Base-by-base conservation (phyloP, 2,329 filamentous ascomycete genomes). In the Penicillium sp. region DNA sequence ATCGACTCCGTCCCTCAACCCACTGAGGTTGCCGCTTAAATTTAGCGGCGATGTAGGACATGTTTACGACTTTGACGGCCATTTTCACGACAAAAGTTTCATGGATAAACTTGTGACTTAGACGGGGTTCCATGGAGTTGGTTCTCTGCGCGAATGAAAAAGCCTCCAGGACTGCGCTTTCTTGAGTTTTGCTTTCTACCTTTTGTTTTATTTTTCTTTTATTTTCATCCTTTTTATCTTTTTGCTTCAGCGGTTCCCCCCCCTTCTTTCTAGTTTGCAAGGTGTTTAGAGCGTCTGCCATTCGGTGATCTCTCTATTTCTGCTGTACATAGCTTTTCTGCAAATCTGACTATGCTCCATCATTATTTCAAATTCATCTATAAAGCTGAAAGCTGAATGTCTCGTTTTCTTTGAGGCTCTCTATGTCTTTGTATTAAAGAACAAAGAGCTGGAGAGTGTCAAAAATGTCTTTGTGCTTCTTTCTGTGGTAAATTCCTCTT, bases 1-100 rank as follows among this genome's bases (percentile, higher is more conserved):
- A 74, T 73, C 53, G 77, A 80, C 62, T 67, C 75, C 33, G 75
- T 80, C 37, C 77, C 76, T 25, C 65, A 70, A 48, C 53, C 61
- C 15, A 62, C 63, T 15, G 67, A 70, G 47, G 68, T 72, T 40
- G 60, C 66, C 43, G 74, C 73, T 27, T 75, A 66, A 66, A 58
- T 49, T 9, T 49, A 27, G 35, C 17, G 10, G 25, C 25, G 29
- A 17, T 25, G 37, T 5, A n/a, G 50, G 10, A 43, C 29, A 43
- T 37, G 7, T 51, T 64, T 49, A 63, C 41, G 60, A 60, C 42
- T 25, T 43, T 57, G 59, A 65, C 38, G 56, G 54, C 33, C 37
- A 60, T 59, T 48, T 56, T 52, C 45, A 58, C 37, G 29, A 62
- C 52, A 37, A 50, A 50, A 47, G 33, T 52, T 54, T 27, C 45